Percentiles rank a stretch among this genome's conserved stretches.
phyloP scores from a whole-genome alignment of 495 filamentous ascomycete species.

The Neurospora africana region DNA sequence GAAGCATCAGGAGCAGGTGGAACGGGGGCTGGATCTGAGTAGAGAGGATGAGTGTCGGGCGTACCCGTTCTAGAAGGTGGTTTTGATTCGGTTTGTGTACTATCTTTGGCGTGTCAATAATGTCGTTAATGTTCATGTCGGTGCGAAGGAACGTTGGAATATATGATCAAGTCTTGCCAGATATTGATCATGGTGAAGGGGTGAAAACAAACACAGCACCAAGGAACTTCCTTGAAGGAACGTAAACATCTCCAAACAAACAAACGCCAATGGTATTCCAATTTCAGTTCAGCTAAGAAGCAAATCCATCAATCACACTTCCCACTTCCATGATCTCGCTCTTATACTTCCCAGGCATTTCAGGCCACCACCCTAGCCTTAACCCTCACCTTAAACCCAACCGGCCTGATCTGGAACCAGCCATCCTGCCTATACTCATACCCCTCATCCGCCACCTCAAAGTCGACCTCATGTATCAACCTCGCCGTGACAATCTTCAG shows the following conservation, averaged over 20 bases:
- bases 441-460: constrained; percentile 43
- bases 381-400: constrained; percentile 30
- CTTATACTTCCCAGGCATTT: background rate
- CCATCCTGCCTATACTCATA: constrained; percentile 45
- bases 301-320: background rate
- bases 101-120: background rate
- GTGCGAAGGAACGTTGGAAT: background rate
- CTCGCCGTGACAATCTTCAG: constrained; percentile 42
- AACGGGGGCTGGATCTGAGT: constrained; percentile 49
- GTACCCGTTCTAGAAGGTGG: constrained; percentile 10
- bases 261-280: background rate
- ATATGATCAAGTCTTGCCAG: background rate
- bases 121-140: background rate
- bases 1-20: constrained; percentile 70
- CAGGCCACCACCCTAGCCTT: constrained; percentile 9
- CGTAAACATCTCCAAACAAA: background rate
- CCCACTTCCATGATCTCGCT: background rate
- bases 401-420: constrained; percentile 37
- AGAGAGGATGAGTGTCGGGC: constrained; percentile 47
- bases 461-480: constrained; percentile 52
- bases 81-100: background rate
- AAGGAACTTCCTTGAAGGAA: background rate
- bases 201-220: background rate
- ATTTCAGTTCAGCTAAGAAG: background rate
- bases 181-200: background rate